These are phyloP conservation scores for Trichophyton mentagrophytes DNA, from an alignment of 2,329 filamentous ascomycete genomes.

Conservation along the genomic window DNA sequence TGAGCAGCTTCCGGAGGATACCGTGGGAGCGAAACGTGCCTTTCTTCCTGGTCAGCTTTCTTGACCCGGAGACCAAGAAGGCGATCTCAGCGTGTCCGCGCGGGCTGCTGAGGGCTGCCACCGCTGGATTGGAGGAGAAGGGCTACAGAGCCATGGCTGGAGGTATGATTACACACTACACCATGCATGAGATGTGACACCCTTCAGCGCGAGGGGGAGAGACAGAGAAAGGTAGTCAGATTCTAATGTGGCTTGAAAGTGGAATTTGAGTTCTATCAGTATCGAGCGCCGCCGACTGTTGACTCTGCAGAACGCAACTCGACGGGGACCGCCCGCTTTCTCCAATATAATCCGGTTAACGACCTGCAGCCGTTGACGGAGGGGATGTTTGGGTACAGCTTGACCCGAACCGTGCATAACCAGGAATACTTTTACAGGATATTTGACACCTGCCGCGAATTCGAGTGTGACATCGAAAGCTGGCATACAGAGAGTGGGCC, in stretches of 20 bases:
- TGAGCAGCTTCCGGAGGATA: conserved; percentile 65
- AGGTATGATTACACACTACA: conserved; percentile 43
- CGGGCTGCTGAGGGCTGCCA: conserved; percentile 55
- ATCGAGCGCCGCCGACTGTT: conserved; percentile 49
- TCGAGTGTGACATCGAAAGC: conserved; percentile 72
- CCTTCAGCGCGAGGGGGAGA: background rate
- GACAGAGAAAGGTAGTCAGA: background rate
- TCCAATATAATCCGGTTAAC: conserved; percentile 58
- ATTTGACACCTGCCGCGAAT: conserved; percentile 65
- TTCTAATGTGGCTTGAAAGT: conserved; percentile 39
- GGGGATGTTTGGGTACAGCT: conserved; percentile 91
- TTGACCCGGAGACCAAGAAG: conserved; percentile 61
- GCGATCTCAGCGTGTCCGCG: conserved; percentile 68
- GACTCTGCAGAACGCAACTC: conserved; percentile 44
- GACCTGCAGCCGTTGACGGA: conserved; percentile 71
- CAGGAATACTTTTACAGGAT: conserved; percentile 86
- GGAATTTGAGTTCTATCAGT: conserved; percentile 93
- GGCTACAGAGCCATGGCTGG: conserved; percentile 82
- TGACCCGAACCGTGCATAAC: conserved; percentile 77
- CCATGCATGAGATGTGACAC: background rate
- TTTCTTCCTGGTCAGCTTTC: conserved; percentile 73
- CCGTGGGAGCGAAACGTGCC: conserved; percentile 83
- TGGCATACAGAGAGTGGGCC: conserved; percentile 95
- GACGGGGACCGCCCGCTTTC: conserved; percentile 59
- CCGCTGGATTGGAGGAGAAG: conserved; percentile 52